Percentiles rank a stretch among this genome's conserved stretches.
Evolutionary conservation across 805 yeast genomes (phyloP).

Genomic region (Henningerozyma blattae): DNA sequence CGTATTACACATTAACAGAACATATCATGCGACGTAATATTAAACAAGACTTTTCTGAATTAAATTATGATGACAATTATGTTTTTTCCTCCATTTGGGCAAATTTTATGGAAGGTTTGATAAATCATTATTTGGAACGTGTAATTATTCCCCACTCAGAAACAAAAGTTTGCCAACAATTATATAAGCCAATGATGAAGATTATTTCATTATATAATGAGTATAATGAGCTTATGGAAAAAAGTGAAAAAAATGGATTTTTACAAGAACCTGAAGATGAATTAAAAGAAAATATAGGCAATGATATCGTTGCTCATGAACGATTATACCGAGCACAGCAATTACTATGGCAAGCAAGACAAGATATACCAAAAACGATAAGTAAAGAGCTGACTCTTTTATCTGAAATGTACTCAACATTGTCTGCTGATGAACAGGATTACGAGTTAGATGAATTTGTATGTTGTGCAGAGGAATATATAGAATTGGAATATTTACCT

Average conservation of each 20-base stretch:
- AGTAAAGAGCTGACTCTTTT: conserved; percentile 24
- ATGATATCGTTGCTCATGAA: conserved; percentile 14
- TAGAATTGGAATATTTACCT: conserved; percentile 25
- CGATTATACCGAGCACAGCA: conserved; percentile 23
- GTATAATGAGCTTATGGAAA: conserved; percentile 25
- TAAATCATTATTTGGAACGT: conserved; percentile 25
- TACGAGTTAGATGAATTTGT: conserved; percentile 26
- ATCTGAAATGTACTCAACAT: conserved; percentile 25
- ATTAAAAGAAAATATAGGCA: background rate
- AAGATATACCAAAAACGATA: conserved; percentile 25
- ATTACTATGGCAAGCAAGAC: conserved; percentile 23
- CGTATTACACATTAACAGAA: conserved; percentile 19
- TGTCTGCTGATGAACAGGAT: conserved; percentile 27
- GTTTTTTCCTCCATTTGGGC: conserved; percentile 28
- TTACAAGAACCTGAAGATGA: conserved; percentile 7
- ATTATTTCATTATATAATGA: conserved; percentile 25
- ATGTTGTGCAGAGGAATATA: conserved; percentile 26
- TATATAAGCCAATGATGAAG: conserved; percentile 28
- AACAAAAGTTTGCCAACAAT: conserved; percentile 26
- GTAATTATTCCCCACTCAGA: conserved; percentile 26
- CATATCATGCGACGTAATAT: conserved; percentile 24
- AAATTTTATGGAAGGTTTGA: conserved; percentile 27
- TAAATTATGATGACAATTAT: conserved; percentile 22
- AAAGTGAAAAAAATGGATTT: conserved; percentile 25
- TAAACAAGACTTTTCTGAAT: conserved; percentile 22